A percentile compares a stretch with the other conserved stretches of the same genome.
These are phyloP conservation scores for Didymella pomorum DNA, from an alignment of 2,329 filamentous ascomycete genomes.

Conservation along the genomic window DNA sequence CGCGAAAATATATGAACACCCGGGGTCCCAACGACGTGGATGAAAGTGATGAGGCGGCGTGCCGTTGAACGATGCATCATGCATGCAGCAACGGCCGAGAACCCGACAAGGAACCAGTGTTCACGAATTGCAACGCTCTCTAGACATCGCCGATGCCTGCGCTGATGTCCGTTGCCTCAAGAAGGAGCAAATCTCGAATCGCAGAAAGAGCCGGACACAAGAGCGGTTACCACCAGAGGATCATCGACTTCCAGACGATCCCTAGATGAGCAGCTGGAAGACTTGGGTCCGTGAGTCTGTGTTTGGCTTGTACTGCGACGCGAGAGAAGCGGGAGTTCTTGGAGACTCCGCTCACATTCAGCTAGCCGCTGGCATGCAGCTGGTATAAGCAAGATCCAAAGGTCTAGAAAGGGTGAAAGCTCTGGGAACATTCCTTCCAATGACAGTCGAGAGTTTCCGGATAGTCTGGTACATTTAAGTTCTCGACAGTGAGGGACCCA, in stretches of 20 bases:
- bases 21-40: constrained; percentile 9
- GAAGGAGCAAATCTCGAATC: too few relatives aligned
- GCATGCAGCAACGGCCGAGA: constrained; percentile 24
- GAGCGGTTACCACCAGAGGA: too few relatives aligned
- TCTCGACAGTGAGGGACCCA: background rate
- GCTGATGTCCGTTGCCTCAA: constrained; percentile 11
- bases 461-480: background rate
- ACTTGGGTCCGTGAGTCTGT: too few relatives aligned
- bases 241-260: too few relatives aligned
- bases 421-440: background rate
- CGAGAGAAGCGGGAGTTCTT: too few relatives aligned
- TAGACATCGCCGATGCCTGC: constrained; percentile 5
- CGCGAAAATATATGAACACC: constrained; percentile 27
- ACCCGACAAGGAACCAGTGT: constrained; percentile 42
- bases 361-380: constrained; percentile 1
- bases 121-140: constrained; percentile 17
- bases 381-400: background rate
- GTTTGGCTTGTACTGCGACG: too few relatives aligned
- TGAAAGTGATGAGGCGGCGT: constrained; percentile 24
- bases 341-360: too few relatives aligned
- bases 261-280: too few relatives aligned
- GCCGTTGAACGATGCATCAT: constrained; percentile 30
- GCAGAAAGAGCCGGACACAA: too few relatives aligned
- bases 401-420: background rate
- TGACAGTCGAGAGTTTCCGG: background rate